Base-by-base conservation (phyloP, 1,284 basidiomycete genomes). In the Afroboletus lepidellus region DNA sequence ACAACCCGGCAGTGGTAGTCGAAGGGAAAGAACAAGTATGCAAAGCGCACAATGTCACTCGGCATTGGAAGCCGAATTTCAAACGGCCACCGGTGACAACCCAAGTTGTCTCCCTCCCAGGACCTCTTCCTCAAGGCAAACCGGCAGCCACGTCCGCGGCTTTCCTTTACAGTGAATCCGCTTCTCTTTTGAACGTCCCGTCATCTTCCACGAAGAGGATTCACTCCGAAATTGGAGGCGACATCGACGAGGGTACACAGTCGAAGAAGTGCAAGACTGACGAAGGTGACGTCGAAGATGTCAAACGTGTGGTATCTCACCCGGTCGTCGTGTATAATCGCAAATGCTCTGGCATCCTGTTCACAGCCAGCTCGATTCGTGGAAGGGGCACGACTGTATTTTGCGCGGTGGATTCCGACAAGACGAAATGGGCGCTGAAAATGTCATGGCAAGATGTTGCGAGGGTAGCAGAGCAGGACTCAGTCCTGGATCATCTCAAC, bases 1-100 rank as follows among this genome's bases (percentile, higher is more conserved):
- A 57, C 5, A 60, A 51, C 36, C 55, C 54, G 0, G 37, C 47
- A 5, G 46, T 61, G 2, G 44, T 15, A 3, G 11, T 53, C 0
- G 24, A 8, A 36, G 11, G n/a, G 9, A 21, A 36, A 8, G 27
- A 30, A 34, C 45, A 25, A 23, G 5, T 18, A 1, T 55, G 53
- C 45, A 32, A 37, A 3, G 46, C 21, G 1, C 11, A 3, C 1
- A 45, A 41, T 4, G 23, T 45, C 8, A 24, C 25, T 5, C 36
- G 38, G 9, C 15, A 8, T 12, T n/a, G n/a, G n/a, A n/a, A n/a
- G n/a, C 30, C 16, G 21, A 21, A 5, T 9, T 8, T 11, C 37
- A 4, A 11, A 29, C 34, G n/a, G n/a, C 30, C 11, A 5, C 3
- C 6, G 3, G 20, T 1, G 9, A 15, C 8, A 20, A 6, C 15